Conservation (phyloP, 768 basidiomycete species). For the Hortiboletus campestris region DNA sequence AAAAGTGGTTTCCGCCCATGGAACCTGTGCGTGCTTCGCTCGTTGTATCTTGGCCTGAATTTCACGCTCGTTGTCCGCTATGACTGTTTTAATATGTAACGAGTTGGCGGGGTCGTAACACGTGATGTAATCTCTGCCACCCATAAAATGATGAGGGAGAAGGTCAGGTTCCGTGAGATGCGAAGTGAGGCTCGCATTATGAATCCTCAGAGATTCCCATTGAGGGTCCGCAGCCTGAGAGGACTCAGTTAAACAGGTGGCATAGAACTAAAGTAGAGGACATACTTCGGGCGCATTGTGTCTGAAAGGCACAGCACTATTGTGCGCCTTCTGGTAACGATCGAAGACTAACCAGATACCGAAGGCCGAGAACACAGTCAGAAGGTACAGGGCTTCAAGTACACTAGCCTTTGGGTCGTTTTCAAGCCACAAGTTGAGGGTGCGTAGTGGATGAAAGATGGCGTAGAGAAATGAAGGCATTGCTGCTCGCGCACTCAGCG, state of each 20-base stretch:
- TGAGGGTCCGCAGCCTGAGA: slow-evolving; percentile 55
- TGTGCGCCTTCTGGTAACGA: slow-evolving; percentile 71
- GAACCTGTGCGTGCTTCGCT: slow-evolving; percentile 64
- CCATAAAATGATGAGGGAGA: slow-evolving; percentile 44
- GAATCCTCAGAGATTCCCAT: slow-evolving; percentile 55
- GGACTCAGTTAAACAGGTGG: slow-evolving; percentile 15
- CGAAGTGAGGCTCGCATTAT: slow-evolving; percentile 59
- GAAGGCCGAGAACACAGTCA: slow-evolving; percentile 68
- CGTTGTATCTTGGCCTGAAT: slow-evolving; percentile 69
- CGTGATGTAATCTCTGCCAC: slow-evolving; percentile 72
- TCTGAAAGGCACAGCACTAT: slow-evolving; percentile 69
- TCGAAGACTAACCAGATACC: slow-evolving; percentile 79
- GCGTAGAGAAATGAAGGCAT: slow-evolving; percentile 36
- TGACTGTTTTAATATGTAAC: slow-evolving; percentile 71
- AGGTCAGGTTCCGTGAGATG: slow-evolving; percentile 59
- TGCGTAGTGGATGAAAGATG: slow-evolving; percentile 51
- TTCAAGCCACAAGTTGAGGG: slow-evolving; percentile 47
- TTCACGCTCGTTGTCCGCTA: slow-evolving; percentile 71
- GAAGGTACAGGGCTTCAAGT: slow-evolving; percentile 62
- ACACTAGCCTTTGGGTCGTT: slow-evolving; percentile 48
- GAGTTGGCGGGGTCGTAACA: slow-evolving; percentile 90
- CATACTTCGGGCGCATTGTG: slow-evolving; percentile 58
- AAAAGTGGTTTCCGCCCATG: slow-evolving; percentile 78
- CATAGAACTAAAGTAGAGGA: slow-evolving; percentile 6
- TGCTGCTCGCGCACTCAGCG: slow-evolving; percentile 2